Evolutionary conservation across 2,329 filamentous ascomycete genomes (phyloP).

Genomic region (Myriosclerotinia curreyana): DNA sequence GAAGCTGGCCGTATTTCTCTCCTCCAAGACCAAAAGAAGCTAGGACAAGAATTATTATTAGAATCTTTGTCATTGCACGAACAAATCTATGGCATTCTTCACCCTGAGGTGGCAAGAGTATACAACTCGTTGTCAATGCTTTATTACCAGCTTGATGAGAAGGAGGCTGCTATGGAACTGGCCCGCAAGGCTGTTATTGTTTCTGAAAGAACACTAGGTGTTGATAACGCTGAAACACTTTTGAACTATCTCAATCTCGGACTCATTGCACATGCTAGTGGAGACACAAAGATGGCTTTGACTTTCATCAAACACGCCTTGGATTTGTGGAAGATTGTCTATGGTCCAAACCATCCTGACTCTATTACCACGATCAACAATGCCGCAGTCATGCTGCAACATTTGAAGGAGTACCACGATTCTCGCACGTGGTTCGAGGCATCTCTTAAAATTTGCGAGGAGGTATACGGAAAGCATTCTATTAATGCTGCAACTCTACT

Average conservation of each 20-base stretch:
- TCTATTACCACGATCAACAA: conserved; percentile 99
- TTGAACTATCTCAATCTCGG: conserved; percentile 95
- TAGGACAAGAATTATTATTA: conserved; percentile 92
- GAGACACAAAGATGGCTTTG: conserved; percentile 85
- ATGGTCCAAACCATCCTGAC: conserved; percentile 89
- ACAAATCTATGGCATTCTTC: conserved; percentile 96
- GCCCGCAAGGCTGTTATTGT: conserved; percentile 96
- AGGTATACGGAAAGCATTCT: conserved; percentile 82
- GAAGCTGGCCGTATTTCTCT: conserved; percentile 97
- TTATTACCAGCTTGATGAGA: conserved; percentile 97
- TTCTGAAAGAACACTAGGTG: conserved; percentile 86
- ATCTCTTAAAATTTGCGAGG: conserved; percentile 83
- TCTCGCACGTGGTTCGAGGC: conserved; percentile 97
- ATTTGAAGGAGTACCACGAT: conserved; percentile 90
- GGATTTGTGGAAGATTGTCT: conserved; percentile 95
- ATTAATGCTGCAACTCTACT: conserved; percentile 92
- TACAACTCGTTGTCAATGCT: conserved; percentile 95
- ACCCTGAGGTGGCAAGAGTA: conserved; percentile 91
- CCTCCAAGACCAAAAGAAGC: conserved; percentile 88
- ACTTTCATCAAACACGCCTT: conserved; percentile 88
- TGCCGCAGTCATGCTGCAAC: conserved; percentile 96
- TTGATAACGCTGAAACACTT: conserved; percentile 91
- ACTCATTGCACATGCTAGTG: conserved; percentile 87
- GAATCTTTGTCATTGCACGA: conserved; percentile 95
- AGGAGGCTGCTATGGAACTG: conserved; percentile 90